Base-by-base conservation (phyloP, 2,329 filamentous ascomycete species). In the Alternaria sp. region DNA sequence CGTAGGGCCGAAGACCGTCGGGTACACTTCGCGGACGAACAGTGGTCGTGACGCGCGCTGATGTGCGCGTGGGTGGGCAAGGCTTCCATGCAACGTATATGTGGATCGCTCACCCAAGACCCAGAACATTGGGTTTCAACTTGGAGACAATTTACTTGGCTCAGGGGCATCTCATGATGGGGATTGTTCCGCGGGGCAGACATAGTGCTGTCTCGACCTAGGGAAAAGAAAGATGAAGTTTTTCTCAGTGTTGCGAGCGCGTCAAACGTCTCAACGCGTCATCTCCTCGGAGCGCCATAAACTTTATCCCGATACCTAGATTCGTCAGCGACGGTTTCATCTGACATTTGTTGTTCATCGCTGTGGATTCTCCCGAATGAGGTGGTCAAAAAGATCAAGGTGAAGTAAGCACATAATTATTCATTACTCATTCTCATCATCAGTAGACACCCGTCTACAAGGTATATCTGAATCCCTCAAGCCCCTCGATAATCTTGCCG, bases 401-500 rank as follows among this genome's bases (percentile, higher is more conserved):
- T 2, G 18, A 12, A 24, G 16, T 20, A 52, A 30, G 11, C 26
- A 52, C 12, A 44, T 59, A 18, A 39, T 51, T 9, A 36, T 30
- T 49, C 57, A n/a, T 49, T 18, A 26, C 22, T 48, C 22, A 5
- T 34, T 30, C 7, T 32, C 24, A 18, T 28, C 32, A 1, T n/a
- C 26, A 14, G 9, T n/a, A 20, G 11, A 26, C 32, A 12, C 16
- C 9, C 26, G 26, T 42, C 30, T 66, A 71, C 56, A 70, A 51
- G 3, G 74, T 76, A 49, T 76, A 76, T 42, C 72, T 68, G 59
- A 76, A 75, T 1, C 73, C 72, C 46, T 66, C 68, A 41, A 75
- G 67, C 20, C 70, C 64, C 63, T 81, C 79, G n/a, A 82, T 73
- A 34, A 78, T 64, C 54, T 78, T 66, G 62, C 80, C 79, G 9